phyloP scores from a whole-genome alignment of 75 land plant species.

The Isoetes taiwanensis region DNA sequence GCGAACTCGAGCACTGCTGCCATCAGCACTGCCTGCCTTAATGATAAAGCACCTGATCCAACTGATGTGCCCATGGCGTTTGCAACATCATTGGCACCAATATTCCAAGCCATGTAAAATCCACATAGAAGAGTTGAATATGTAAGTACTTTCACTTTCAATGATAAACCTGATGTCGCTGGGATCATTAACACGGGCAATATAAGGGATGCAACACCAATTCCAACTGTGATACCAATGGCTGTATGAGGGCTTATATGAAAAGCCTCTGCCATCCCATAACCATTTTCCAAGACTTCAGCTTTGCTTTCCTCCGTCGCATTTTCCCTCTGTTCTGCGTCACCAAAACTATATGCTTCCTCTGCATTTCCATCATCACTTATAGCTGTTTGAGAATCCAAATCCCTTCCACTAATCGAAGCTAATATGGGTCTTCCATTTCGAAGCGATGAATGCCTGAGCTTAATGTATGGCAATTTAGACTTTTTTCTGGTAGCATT shows the following conservation, averaged over 20 bases:
- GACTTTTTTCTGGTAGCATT: too few relatives aligned
- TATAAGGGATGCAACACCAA: neutral
- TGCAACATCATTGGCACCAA: slow-evolving; percentile 5
- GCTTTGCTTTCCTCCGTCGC: too few relatives aligned
- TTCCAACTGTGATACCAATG: neutral
- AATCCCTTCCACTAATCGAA: too few relatives aligned
- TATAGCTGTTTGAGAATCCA: too few relatives aligned
- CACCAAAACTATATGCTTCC: too few relatives aligned
- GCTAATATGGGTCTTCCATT: too few relatives aligned
- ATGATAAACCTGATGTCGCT: neutral
- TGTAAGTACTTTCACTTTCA: neutral
- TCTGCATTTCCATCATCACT: too few relatives aligned
- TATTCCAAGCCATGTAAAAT: slow-evolving; percentile 6
- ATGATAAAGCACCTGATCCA: neutral
- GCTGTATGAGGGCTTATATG: neutral
- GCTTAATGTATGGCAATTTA: too few relatives aligned
- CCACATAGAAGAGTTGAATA: neutral
- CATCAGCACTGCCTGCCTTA: neutral
- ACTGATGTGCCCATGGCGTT: slow-evolving; percentile 7
- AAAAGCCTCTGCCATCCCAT: slow-evolving; percentile 6
- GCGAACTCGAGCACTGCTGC: neutral
- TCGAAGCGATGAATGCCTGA: too few relatives aligned
- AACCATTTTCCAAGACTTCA: too few relatives aligned
- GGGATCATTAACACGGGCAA: neutral
- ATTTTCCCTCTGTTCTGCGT: too few relatives aligned